These are phyloP conservation scores for Chrysophaeum taylorii DNA, from an alignment of 352 stramenopile species.

Conservation along the genomic window DNA sequence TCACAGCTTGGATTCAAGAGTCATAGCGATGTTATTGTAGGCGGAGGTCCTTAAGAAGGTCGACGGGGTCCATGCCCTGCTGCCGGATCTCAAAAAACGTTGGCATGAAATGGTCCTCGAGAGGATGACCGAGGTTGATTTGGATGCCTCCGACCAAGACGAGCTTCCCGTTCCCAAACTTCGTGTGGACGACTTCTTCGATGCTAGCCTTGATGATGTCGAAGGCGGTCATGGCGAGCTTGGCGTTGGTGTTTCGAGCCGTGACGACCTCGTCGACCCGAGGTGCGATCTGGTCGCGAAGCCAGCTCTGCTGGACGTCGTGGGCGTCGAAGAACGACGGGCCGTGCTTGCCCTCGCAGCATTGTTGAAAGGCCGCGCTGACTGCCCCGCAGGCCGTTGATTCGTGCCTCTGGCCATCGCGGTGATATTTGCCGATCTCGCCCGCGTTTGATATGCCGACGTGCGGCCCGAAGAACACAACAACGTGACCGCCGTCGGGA, in stretches of 20 bases:
- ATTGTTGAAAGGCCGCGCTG: constrained; percentile 10
- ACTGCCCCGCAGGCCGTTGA: constrained; percentile 12
- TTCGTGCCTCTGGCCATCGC: constrained; percentile 7
- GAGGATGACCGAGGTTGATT: constrained; percentile 20
- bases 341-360: constrained; percentile 10
- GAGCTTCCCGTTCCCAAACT: constrained; percentile 19
- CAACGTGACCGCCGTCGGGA: constrained; percentile 12
- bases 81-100: constrained; percentile 13
- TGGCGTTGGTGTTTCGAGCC: background rate
- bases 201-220: constrained; percentile 21
- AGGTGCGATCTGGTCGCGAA: constrained; percentile 13
- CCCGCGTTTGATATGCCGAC: constrained; percentile 1
- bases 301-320: constrained; percentile 14
- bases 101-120: constrained; percentile 22
- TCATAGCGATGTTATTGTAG: no score
- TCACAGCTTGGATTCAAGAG: no score
- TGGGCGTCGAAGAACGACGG: background rate
- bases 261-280: constrained; percentile 1
- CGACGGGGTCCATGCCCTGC: no score
- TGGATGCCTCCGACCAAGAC: constrained; percentile 22
- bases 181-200: constrained; percentile 18
- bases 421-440: constrained; percentile 11
- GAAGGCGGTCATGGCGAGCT: constrained; percentile 3
- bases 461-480: constrained; percentile 17
- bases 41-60: no score